These are phyloP conservation scores for Phytopythium mirpurense DNA, from an alignment of 352 stramenopile genomes.

Conservation along the genomic window DNA sequence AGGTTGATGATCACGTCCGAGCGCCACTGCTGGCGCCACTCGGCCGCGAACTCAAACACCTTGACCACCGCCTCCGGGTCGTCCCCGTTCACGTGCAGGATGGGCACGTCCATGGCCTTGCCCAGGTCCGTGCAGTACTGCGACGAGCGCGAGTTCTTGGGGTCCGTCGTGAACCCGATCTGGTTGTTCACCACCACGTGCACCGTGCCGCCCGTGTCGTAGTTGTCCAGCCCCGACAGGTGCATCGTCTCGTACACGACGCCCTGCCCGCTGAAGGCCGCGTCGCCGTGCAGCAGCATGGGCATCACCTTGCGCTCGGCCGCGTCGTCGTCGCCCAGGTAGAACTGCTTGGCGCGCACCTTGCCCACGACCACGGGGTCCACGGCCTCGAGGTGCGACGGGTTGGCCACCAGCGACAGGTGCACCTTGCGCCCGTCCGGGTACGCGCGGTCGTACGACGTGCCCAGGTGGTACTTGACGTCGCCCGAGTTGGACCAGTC, in stretches of 20 bases:
- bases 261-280: conserved; percentile 94
- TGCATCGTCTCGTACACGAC: conserved; percentile 99
- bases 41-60: conserved; percentile 87
- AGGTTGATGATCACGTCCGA: conserved; percentile 98
- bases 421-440: conserved; percentile 93
- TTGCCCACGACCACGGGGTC: conserved; percentile 96
- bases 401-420: conserved; percentile 95
- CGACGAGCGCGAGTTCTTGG: conserved; percentile 91
- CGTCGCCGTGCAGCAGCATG: conserved; percentile 96
- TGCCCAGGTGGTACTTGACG: conserved; percentile 99
- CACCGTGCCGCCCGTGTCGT: conserved; percentile 95
- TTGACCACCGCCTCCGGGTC: conserved; percentile 89
- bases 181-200: conserved; percentile 99
- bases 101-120: conserved; percentile 94
- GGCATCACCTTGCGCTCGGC: conserved; percentile 89
- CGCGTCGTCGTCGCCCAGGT: conserved; percentile 88
- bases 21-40: conserved; percentile 71
- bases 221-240: conserved; percentile 89
- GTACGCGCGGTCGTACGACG: conserved; percentile 95
- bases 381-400: conserved; percentile 96
- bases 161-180: conserved; percentile 96
- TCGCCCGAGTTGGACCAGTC: conserved; percentile 93
- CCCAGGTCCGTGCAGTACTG: conserved; percentile 96
- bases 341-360: conserved; percentile 95
- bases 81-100: conserved; percentile 93